These are phyloP conservation scores for Phytophthora chlamydospora DNA, from an alignment of 352 stramenopile species.

Conservation along the genomic window DNA sequence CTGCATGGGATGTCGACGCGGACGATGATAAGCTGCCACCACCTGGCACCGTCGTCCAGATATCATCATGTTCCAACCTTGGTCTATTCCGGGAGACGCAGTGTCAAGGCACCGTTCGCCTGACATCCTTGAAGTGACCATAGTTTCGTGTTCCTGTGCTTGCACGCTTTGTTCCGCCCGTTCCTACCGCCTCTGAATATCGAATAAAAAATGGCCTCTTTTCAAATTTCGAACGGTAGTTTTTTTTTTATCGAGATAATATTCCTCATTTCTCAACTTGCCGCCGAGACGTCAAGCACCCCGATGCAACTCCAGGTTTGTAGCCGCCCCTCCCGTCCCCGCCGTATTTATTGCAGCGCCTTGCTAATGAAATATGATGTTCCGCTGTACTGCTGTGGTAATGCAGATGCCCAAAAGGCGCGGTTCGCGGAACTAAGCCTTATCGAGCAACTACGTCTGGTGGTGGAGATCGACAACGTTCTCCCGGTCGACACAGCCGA, in stretches of 20 bases:
- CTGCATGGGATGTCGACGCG: neutral
- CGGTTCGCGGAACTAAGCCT: neutral
- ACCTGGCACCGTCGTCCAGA: neutral
- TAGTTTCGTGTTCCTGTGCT: no score
- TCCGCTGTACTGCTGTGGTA: neutral
- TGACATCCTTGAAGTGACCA: neutral
- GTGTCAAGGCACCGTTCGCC: neutral
- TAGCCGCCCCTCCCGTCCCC: no score
- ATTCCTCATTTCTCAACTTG: neutral
- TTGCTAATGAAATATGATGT: no score
- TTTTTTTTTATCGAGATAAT: no score
- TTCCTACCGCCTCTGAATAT: no score
- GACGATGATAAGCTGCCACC: neutral
- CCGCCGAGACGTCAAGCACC: neutral
- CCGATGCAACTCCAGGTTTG: no score
- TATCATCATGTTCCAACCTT: neutral
- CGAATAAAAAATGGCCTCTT: no score
- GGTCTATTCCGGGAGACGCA: neutral
- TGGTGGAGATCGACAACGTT: neutral
- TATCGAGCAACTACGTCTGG: neutral
- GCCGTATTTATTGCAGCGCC: no score
- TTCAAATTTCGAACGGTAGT: no score
- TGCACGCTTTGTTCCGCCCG: no score
- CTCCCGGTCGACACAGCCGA: neutral
- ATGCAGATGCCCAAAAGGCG: constrained; percentile 1